Evolutionary conservation across 352 stramenopile species (phyloP).

Genomic region (Aphanomyces stellatus): DNA sequence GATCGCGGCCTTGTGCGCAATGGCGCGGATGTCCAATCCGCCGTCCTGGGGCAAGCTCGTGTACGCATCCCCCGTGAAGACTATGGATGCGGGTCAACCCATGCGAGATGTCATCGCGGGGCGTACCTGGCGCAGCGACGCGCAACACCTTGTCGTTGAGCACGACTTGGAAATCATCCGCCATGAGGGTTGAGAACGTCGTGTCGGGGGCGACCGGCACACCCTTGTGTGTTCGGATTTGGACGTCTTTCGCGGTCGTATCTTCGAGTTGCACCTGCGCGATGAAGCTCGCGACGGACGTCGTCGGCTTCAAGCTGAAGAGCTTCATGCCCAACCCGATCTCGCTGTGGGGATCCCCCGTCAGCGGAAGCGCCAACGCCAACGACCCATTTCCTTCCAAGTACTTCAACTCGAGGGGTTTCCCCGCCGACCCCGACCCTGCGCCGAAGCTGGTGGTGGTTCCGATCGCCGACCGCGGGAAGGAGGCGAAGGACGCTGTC

Average conservation of each 20-base stretch:
- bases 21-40: conserved; percentile 66
- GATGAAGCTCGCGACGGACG: conserved; percentile 61
- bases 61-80: conserved; percentile 48
- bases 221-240: conserved; percentile 49
- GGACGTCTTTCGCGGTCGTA: conserved; percentile 55
- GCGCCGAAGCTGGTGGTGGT: conserved; percentile 10
- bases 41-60: conserved; percentile 59
- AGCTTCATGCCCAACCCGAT: conserved; percentile 7
- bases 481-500: background rate
- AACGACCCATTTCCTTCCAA: conserved; percentile 64
- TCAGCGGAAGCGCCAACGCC: conserved; percentile 61
- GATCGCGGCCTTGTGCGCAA: conserved; percentile 70
- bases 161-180: conserved; percentile 73
- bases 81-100: background rate
- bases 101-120: background rate
- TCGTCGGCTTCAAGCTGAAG: conserved; percentile 19
- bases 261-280: conserved; percentile 72
- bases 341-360: conserved; percentile 43
- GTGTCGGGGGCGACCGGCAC: conserved; percentile 50
- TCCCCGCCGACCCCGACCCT: conserved; percentile 1
- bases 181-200: conserved; percentile 56
- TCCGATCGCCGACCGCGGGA: background rate
- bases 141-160: conserved; percentile 71
- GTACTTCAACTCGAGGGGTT: conserved; percentile 68
- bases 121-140: conserved; percentile 41